Evolutionary conservation across 2,329 filamentous ascomycete genomes (phyloP), one percentile per base, ranked within the genome.

Genomic region (Fusarium sp.): DNA sequence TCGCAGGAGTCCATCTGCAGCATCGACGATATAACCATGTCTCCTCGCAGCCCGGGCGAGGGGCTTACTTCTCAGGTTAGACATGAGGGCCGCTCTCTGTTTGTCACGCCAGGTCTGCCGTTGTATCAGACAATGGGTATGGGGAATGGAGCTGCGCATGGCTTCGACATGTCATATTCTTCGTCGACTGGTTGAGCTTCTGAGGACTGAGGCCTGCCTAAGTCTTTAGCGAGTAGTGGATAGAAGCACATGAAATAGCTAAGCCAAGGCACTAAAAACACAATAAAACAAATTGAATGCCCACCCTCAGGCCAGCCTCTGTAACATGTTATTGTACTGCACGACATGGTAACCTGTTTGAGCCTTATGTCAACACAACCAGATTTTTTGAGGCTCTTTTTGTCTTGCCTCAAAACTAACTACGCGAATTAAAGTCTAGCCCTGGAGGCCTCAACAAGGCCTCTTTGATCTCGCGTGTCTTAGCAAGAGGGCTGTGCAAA

Each of bases 81-180:
- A 20, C 50, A 13, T 34, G 32, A 41, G 14, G 30, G 37, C 4
- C 18, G 3, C 18, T 37, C 43, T 27, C 62, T 35, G 35, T 67
- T 75, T 27, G 23, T 73, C 59, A 67, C 56, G 32, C 10, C 37
- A 34, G 43, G 45, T 9, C 60, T 67, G 18, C 61, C 73, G 20
- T 67, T 75, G 25, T 75, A 75, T 32, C 72, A 57, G 41, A 65
- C 18, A 16, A 75, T 75, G 63, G 65, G 56, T 23, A 75, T 75
- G 73, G 73, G 73, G 3, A 75, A 71, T 18, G 73, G 72, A 14
- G 54, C 66, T 41, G 60, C 72, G 30, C 73, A 75, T 63, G 73
- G 73, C 8, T 75, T 75, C 23, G 73, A 73, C 25, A 64, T 75
- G 45, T 75, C 73, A 45, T 73, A 64, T 60, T 35, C 48, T 5